Evolutionary conservation across 2,329 filamentous ascomycete species (phyloP).

Genomic region (Zasmidium angulare): DNA sequence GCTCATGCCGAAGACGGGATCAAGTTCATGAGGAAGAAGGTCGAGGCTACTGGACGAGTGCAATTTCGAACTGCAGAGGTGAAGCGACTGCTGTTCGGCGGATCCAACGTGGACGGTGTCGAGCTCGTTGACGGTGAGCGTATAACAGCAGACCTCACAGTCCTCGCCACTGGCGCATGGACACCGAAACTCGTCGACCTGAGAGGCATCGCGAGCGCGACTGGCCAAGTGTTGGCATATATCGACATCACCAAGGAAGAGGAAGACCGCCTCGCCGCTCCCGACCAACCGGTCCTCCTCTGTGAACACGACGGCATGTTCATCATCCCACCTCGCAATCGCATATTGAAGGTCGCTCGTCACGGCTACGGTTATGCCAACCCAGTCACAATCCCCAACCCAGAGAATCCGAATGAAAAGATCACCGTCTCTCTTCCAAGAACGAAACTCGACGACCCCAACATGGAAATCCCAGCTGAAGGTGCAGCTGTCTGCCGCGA

Average conservation of each 20-base stretch:
- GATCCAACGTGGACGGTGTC: constrained; percentile 55
- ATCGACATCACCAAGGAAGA: constrained; percentile 71
- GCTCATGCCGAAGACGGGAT: constrained; percentile 73
- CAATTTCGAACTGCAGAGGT: constrained; percentile 53
- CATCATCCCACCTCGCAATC: constrained; percentile 64
- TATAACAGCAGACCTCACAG: constrained; percentile 67
- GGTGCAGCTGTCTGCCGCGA: constrained; percentile 61
- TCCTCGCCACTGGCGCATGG: constrained; percentile 88
- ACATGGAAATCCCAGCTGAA: constrained; percentile 54
- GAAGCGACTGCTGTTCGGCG: constrained; percentile 41
- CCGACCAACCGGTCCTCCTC: constrained; percentile 67
- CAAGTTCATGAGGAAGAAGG: constrained; percentile 58
- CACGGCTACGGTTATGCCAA: constrained; percentile 53
- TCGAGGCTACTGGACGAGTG: constrained; percentile 54
- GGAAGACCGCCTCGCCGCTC: constrained; percentile 57
- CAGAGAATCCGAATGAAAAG: constrained; percentile 38
- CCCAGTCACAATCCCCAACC: constrained; percentile 47
- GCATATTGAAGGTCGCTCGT: constrained; percentile 50
- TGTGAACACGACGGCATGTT: constrained; percentile 72
- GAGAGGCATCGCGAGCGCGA: constrained; percentile 72
- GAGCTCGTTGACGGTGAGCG: constrained; percentile 51
- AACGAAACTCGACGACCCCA: constrained; percentile 46
- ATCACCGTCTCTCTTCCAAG: constrained; percentile 52
- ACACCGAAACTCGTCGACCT: constrained; percentile 75
- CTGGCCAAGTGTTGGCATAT: constrained; percentile 79